These are phyloP conservation scores for Cudoniella acicularis DNA, from an alignment of 495 filamentous ascomycete species.

Conservation along the genomic window DNA sequence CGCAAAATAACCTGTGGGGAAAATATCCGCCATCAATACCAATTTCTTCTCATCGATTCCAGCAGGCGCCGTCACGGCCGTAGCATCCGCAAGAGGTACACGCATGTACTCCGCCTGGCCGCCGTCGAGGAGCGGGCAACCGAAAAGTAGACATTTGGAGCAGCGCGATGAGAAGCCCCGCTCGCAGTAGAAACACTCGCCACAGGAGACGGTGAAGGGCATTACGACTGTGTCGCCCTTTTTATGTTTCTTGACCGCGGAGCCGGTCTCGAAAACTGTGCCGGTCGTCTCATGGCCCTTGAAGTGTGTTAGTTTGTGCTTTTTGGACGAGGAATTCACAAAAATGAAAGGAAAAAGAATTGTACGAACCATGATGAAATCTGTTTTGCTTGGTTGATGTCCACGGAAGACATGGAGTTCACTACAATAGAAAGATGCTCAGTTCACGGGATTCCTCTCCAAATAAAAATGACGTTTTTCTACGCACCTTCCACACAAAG, in stretches of 20 bases:
- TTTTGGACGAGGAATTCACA: not conserved
- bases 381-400: constrained; percentile 60
- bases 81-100: constrained; percentile 80
- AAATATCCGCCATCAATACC: constrained; percentile 88
- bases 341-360: not conserved
- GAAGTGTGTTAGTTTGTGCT: not conserved
- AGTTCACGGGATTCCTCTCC: not conserved
- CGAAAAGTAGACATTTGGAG: constrained; percentile 69
- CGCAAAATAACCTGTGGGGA: constrained; percentile 86
- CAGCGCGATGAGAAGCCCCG: constrained; percentile 82
- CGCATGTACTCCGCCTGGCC: constrained; percentile 90
- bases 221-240: constrained; percentile 76
- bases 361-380: constrained; percentile 49
- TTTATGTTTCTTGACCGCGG: constrained; percentile 61
- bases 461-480: constrained; percentile 30
- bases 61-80: constrained; percentile 70
- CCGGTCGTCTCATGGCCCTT: constrained; percentile 82
- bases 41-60: constrained; percentile 73
- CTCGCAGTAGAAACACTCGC: constrained; percentile 87
- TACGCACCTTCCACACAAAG: constrained; percentile 78
- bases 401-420: constrained; percentile 91
- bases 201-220: constrained; percentile 84
- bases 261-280: constrained; percentile 63
- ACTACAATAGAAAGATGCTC: too few relatives aligned
- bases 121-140: constrained; percentile 70